Percentiles rank a stretch among this genome's conserved stretches.
Evolutionary conservation across 2,329 filamentous ascomycete genomes (phyloP).

Genomic region (Salinomyces thailandicus): DNA sequence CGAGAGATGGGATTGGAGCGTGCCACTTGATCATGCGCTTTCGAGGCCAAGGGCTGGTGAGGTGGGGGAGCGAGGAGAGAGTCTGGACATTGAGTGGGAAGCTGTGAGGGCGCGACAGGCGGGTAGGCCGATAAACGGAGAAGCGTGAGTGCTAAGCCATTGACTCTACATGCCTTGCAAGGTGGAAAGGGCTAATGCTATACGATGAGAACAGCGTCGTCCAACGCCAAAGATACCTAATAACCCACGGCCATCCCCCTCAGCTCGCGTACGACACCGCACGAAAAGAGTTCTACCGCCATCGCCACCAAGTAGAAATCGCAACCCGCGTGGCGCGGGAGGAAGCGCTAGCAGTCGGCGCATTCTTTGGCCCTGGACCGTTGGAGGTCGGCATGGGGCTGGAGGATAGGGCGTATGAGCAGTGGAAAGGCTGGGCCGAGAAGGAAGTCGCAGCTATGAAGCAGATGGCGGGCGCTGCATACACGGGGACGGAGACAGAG

Average conservation of each 20-base stretch:
- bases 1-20: slow-evolving; percentile 66
- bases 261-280: slow-evolving; percentile 72
- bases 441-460: slow-evolving; percentile 41
- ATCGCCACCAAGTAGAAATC: slow-evolving; percentile 73
- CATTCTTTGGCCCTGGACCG: slow-evolving; percentile 71
- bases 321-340: slow-evolving; percentile 74
- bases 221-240: slow-evolving; percentile 77
- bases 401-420: slow-evolving; percentile 69
- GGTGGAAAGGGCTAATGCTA: neutral
- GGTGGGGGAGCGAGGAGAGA: slow-evolving; percentile 8
- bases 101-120: slow-evolving; percentile 51
- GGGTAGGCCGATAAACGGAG: slow-evolving; percentile 64
- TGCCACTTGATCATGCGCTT: slow-evolving; percentile 19
- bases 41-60: slow-evolving; percentile 11
- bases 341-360: slow-evolving; percentile 75
- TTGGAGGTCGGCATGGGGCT: slow-evolving; percentile 70
- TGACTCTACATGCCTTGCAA: neutral
- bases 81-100: slow-evolving; percentile 39
- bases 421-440: slow-evolving; percentile 73
- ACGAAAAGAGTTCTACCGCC: slow-evolving; percentile 78
- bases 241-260: slow-evolving; percentile 31
- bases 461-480: slow-evolving; percentile 37
- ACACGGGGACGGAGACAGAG: slow-evolving; percentile 28
- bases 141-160: slow-evolving; percentile 16
- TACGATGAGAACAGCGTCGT: slow-evolving; percentile 60